phyloP scores from a whole-genome alignment of 2,329 filamentous ascomycete genomes.

The Apiospora koreana region DNA sequence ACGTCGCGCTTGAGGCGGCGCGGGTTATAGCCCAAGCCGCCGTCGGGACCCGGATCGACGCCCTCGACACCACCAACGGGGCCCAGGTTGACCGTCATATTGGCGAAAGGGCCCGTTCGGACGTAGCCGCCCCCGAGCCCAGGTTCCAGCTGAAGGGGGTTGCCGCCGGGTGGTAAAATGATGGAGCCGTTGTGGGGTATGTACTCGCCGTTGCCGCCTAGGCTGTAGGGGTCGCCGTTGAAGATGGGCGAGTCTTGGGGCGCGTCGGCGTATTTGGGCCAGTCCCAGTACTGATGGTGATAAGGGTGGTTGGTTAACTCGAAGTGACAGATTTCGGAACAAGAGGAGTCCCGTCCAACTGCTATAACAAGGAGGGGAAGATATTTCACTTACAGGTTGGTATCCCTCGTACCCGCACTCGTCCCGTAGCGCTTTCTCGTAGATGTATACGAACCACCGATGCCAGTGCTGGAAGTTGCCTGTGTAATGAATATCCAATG shows the following conservation, averaged over 20 bases:
- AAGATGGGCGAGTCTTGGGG: constrained; percentile 53
- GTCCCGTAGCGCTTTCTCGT: constrained; percentile 38
- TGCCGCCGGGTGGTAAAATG: constrained; percentile 46
- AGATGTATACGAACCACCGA: constrained; percentile 40
- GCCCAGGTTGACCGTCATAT: constrained; percentile 31
- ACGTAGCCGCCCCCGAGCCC: constrained; percentile 32
- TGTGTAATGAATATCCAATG: constrained; percentile 36
- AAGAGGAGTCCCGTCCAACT: too few species aligned
- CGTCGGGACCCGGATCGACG: constrained; percentile 23
- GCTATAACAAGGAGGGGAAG: too few species aligned
- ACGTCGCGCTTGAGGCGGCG: constrained; percentile 28
- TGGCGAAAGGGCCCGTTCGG: constrained; percentile 29
- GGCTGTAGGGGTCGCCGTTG: constrained; percentile 51
- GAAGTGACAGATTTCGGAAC: too few species aligned
- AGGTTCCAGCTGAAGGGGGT: constrained; percentile 38
- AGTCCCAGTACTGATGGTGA: constrained; percentile 49
- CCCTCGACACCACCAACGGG: constrained; percentile 16
- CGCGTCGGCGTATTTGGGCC: constrained; percentile 47
- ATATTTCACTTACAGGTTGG: constrained; percentile 33
- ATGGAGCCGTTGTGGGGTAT: constrained; percentile 24
- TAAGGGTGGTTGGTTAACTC: too few species aligned
- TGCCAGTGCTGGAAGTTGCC: constrained; percentile 44
- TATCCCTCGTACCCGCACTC: constrained; percentile 44
- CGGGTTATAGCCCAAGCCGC: constrained; percentile 25
- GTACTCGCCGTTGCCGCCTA: constrained; percentile 49